Conservation (phyloP, 768 basidiomycete species). For the Mycena vitilis region DNA sequence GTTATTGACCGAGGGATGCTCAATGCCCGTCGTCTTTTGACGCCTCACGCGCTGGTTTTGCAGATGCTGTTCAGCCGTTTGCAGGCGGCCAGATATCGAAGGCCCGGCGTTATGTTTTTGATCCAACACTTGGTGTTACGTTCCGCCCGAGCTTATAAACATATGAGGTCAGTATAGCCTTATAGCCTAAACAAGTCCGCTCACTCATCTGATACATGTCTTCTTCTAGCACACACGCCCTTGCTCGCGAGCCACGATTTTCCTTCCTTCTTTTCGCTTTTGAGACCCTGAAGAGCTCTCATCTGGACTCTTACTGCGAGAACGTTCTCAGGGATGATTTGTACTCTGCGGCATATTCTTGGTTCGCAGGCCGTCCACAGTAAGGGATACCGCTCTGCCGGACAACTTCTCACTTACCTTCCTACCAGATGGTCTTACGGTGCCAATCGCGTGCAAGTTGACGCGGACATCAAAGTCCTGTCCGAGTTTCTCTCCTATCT, state of each 20-base stretch:
- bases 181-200: not conserved
- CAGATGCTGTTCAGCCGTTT: constrained; percentile 92
- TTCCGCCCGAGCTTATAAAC: constrained; percentile 75
- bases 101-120: constrained; percentile 85
- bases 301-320: constrained; percentile 87
- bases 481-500: constrained; percentile 86
- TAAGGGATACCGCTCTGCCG: constrained; percentile 53
- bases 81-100: constrained; percentile 92
- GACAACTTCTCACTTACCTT: constrained; percentile 9
- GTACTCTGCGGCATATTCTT: constrained; percentile 85
- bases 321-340: constrained; percentile 77
- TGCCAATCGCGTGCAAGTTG: constrained; percentile 91
- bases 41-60: constrained; percentile 86
- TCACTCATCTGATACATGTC: constrained; percentile 15
- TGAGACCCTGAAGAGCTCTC: constrained; percentile 89
- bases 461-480: constrained; percentile 88
- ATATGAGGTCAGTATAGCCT: constrained; percentile 73
- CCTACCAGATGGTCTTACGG: constrained; percentile 90
- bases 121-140: constrained; percentile 87
- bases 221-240: constrained; percentile 81
- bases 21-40: constrained; percentile 79
- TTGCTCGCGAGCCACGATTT: constrained; percentile 91
- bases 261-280: constrained; percentile 94
- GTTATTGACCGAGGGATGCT: constrained; percentile 78
- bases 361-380: constrained; percentile 97